Conservation (phyloP, 208 protist genomes). For the Trichomonas gallinae region DNA sequence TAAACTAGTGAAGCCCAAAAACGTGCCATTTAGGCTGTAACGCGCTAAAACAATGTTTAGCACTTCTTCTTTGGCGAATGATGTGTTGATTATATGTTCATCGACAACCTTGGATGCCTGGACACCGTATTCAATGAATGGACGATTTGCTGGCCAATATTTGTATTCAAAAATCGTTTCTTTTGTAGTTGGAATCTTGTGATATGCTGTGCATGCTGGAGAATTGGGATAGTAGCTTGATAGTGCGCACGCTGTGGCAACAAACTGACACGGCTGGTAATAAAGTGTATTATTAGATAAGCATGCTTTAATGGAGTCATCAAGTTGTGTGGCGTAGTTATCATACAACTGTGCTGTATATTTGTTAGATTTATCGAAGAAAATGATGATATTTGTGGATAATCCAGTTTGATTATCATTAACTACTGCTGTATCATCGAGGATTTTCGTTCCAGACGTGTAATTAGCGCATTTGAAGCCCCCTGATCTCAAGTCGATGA, state of each 20-base stretch:
- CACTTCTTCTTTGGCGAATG: background rate
- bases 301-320: background rate
- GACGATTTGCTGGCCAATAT: background rate
- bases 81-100: background rate
- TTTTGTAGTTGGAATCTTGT: background rate
- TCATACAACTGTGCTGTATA: background rate
- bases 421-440: background rate
- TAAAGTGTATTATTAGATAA: background rate
- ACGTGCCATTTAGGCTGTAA: background rate
- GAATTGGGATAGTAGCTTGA: background rate
- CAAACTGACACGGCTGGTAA: background rate
- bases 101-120: background rate
- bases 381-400: background rate
- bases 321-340: background rate
- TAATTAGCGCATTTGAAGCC: background rate
- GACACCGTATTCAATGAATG: background rate
- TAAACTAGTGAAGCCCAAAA: background rate
- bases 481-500: background rate
- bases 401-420: background rate
- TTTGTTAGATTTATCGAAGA: background rate
- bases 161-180: background rate
- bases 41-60: background rate
- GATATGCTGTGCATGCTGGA: background rate
- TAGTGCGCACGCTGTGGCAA: background rate
- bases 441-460: background rate